Base-by-base conservation (phyloP, 108 stramenopile genomes). In the Nitzschia inconspicua region DNA sequence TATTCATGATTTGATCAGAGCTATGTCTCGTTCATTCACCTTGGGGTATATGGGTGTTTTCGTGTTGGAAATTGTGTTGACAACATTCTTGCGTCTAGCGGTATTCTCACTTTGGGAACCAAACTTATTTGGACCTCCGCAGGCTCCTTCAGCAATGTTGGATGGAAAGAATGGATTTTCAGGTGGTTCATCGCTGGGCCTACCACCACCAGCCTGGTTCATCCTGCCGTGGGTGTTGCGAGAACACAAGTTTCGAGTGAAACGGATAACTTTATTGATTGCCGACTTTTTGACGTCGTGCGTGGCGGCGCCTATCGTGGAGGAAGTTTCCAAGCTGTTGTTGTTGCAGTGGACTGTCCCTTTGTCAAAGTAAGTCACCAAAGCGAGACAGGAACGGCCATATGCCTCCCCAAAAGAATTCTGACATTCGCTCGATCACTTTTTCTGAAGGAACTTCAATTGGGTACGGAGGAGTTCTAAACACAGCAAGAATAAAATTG, bases 201-300 rank as follows among this genome's bases (percentile, higher is more conserved):
- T n/a, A n/a, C 54, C 60, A 13, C 20, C 32, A 16, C 30, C 56
- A 0, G 88, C 93, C 3, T 32, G 76, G 1, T 50, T 77, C 3
- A 60, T 89, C 20, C 40, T 91, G 24, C 93, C 93, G 10, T 95
- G 93, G 93, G 84, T 88, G 5, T 57, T 94, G 48, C 57, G 89
- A 50, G 93, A 94, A 63, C 77, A 82, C 32, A 72, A 73, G 43
- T 87, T 86, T 51, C 63, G 70, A 41, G 84, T 86, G 1, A 91
- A 89, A 56, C 73, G 87, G 20, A 91, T 91, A 11, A 89, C 93
- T 6, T 75, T 95, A 11, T 88, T 95, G 58, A 84, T 77, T 8
- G 88, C 88, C 26, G 91, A 95, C 55, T 82, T 95, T 50, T 70
- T 73, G 4, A 72, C 89, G 13, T 88, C 79, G 49, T 88, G 88